Percentiles rank a stretch among this genome's conserved stretches.
Evolutionary conservation across 208 protist genomes (phyloP).

Genomic region (Crithidia brevicula): DNA sequence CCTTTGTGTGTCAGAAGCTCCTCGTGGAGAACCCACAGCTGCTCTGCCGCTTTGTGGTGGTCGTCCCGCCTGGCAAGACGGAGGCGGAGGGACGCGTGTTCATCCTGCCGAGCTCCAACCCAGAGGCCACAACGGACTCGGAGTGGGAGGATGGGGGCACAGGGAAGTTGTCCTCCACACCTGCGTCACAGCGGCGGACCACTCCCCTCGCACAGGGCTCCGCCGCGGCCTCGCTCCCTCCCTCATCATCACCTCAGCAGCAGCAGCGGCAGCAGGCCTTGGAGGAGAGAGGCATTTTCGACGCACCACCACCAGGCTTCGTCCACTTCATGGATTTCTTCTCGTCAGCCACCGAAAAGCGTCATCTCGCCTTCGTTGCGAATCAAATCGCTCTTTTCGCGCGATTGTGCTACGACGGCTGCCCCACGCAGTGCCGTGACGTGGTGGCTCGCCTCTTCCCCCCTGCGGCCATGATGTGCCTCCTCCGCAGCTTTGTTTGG

Average conservation of each 20-base stretch:
- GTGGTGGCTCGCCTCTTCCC: conserved; percentile 52
- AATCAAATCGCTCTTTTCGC: conserved; percentile 64
- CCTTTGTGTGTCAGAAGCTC: conserved; percentile 59
- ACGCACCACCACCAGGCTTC: not conserved
- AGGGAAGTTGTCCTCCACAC: not conserved
- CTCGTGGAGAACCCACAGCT: conserved; percentile 60
- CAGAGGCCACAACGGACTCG: conserved; percentile 4
- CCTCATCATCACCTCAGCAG: not conserved
- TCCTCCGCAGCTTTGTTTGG: conserved; percentile 48
- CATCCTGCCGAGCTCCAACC: conserved; percentile 19
- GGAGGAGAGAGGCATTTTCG: not conserved
- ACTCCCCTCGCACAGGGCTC: not conserved
- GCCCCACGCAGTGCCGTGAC: conserved; percentile 47
- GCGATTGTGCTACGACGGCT: conserved; percentile 68
- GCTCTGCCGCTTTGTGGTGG: conserved; percentile 43
- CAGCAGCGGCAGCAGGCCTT: not conserved
- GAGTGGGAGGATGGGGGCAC: conserved; percentile 1
- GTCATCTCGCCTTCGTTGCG: conserved; percentile 42
- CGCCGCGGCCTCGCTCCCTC: not conserved
- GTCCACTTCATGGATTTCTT: conserved; percentile 49
- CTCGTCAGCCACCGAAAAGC: conserved; percentile 16
- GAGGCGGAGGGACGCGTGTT: conserved; percentile 33
- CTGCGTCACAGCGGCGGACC: no score
- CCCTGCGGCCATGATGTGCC: conserved; percentile 41
- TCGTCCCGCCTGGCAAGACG: conserved; percentile 12